Conservation (phyloP, 306 rosid genomes). For the Quercus alba region DNA sequence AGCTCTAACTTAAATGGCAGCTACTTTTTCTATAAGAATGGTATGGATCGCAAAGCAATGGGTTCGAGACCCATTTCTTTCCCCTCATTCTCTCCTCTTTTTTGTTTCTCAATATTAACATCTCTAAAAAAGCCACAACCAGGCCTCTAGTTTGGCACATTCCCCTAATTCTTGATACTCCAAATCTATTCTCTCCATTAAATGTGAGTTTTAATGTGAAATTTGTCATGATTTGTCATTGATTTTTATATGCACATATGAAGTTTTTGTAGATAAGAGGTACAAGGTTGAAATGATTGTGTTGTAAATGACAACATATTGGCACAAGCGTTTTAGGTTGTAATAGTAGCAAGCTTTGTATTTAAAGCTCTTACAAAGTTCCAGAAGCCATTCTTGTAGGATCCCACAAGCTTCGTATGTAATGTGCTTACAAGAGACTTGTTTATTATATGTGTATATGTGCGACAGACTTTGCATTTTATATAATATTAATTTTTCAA, state of each 20-base stretch:
- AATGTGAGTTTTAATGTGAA: background rate
- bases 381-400: background rate
- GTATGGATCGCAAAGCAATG: background rate
- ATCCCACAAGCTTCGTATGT: background rate
- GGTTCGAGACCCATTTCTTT: background rate
- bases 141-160: background rate
- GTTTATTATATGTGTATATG: background rate
- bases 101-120: background rate
- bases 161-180: background rate
- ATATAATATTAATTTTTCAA: background rate
- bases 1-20: background rate
- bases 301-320: background rate
- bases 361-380: background rate
- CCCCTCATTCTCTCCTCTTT: background rate
- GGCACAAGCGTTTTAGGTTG: background rate
- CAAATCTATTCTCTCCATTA: background rate
- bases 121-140: background rate
- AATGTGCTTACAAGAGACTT: background rate
- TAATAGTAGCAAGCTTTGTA: background rate
- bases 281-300: background rate
- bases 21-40: background rate
- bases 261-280: background rate
- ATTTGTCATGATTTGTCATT: background rate
- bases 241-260: background rate
- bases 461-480: background rate